phyloP scores from a whole-genome alignment of 805 yeast genomes.

The Barnettozyma botsteinii region DNA sequence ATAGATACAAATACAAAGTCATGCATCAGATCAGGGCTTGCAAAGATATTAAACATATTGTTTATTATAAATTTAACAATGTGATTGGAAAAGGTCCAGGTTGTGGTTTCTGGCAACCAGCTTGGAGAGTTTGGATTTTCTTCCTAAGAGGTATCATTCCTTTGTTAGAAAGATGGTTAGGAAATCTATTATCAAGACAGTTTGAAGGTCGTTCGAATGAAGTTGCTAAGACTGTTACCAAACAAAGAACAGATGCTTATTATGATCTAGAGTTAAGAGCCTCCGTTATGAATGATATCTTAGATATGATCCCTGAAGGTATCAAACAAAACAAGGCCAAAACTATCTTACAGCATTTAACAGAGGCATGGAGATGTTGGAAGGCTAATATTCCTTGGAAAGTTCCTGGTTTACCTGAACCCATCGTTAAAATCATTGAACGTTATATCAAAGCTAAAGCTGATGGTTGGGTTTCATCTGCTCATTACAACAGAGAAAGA shows the following conservation, averaged over 20 bases:
- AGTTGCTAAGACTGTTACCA: constrained; percentile 88
- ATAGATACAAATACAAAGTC: constrained; percentile 92
- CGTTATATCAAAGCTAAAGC: constrained; percentile 93
- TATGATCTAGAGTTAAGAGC: constrained; percentile 91
- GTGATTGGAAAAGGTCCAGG: constrained; percentile 98
- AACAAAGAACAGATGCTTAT: constrained; percentile 92
- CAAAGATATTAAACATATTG: constrained; percentile 89
- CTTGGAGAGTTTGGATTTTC: constrained; percentile 95
- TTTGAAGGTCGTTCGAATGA: constrained; percentile 95
- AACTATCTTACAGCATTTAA: constrained; percentile 83
- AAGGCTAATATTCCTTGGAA: constrained; percentile 98
- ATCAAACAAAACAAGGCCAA: constrained; percentile 81
- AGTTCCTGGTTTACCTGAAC: constrained; percentile 93
- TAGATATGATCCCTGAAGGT: constrained; percentile 97
- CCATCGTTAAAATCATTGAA: constrained; percentile 78
- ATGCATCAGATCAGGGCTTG: constrained; percentile 98
- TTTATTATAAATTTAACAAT: constrained; percentile 77
- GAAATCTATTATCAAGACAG: constrained; percentile 84
- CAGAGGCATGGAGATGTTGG: constrained; percentile 99
- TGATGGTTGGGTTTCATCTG: constrained; percentile 92
- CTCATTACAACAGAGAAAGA: constrained; percentile 87
- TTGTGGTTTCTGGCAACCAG: constrained; percentile 98
- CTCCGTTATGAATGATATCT: constrained; percentile 89
- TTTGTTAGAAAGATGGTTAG: constrained; percentile 88
- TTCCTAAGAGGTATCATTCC: constrained; percentile 92